A percentile compares a stretch with the other conserved stretches of the same genome.
Evolutionary conservation across 2,329 filamentous ascomycete species (phyloP).

Genomic region (Microdochium paspali): DNA sequence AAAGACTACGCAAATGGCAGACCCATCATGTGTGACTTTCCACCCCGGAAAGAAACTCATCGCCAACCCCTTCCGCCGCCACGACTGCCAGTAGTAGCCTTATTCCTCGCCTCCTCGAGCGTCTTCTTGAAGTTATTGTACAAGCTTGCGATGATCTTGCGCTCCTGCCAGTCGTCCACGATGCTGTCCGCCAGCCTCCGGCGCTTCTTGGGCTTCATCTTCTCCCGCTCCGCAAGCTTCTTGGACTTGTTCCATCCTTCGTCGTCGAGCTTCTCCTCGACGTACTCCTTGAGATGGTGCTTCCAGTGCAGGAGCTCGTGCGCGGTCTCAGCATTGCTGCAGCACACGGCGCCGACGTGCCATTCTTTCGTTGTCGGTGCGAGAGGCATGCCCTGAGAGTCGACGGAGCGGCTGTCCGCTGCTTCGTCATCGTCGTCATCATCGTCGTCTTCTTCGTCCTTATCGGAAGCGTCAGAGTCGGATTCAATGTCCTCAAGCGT

Average conservation of each 20-base stretch:
- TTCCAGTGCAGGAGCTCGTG: conserved; percentile 72
- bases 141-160: conserved; percentile 49
- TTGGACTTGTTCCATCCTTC: conserved; percentile 48
- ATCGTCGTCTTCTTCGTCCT: conserved; percentile 24
- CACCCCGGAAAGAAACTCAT: neutral
- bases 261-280: conserved; percentile 49
- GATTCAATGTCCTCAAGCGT: conserved; percentile 40
- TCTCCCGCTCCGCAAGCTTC: conserved; percentile 51
- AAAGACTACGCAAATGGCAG: too few species aligned
- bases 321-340: conserved; percentile 52
- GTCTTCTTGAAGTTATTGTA: conserved; percentile 57
- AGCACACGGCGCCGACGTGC: conserved; percentile 28
- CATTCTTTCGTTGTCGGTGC: conserved; percentile 27
- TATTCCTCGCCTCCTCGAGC: conserved; percentile 46
- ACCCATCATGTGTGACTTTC: too few species aligned
- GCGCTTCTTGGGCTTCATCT: conserved; percentile 49
- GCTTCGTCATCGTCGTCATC: conserved; percentile 25
- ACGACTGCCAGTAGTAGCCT: conserved; percentile 19
- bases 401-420: conserved; percentile 22
- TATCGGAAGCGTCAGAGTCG: conserved; percentile 8
- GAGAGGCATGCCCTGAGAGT: conserved; percentile 28
- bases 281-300: conserved; percentile 62
- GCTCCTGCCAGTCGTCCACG: conserved; percentile 52
- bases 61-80: conserved; percentile 5
- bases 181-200: conserved; percentile 53